Evolutionary conservation across 352 stramenopile species (phyloP), one percentile per base, ranked within the genome.

Genomic region (Globisporangium rhizosaccharum): DNA sequence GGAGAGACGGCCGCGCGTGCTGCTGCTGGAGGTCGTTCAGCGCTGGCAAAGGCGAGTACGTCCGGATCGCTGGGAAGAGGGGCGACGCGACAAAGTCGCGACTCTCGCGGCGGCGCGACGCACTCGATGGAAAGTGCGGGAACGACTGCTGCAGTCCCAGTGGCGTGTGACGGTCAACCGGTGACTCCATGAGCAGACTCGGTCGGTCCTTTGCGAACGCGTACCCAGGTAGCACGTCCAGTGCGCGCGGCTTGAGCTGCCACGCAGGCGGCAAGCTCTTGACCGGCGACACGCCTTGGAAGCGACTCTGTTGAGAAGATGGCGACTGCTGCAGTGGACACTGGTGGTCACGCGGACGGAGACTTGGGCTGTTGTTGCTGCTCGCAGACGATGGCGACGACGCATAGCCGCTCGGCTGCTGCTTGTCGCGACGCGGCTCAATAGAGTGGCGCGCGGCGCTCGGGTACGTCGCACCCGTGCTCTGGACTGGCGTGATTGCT

Each of bases 141-240:
- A 8, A 9, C 41, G 41, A 18, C 18, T 42, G 28, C 14, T 33
- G 51, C 10, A 23, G 37, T 36, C 18, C 15, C 17, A 28, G 20
- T 17, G 50, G 30, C 26, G 30, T 28, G 50, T 2, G 14, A 8
- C 18, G 7, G 11, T 56, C 36, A 2, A 25, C 12, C 17, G 17
- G 30, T 9, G 58, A 18, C 30, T 58, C 58, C 58, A 59, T 55
- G 51, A 50, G 58, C 33, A 64, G 51, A 51, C 58, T 64, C 20
- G 58, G 58, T 28, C 58, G 58, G 33, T 64, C 58, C 26, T 64
- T 64, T 15, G 58, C 58, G 45, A 64, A 64, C 44, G 51, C 46
- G 45, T 59, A 64, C n/a, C 41, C 45, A 14, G 51, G 57, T 0
- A 47, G 39, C 15, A 18, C 41, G 6, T 63, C 50, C 2, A 42